Conservation (phyloP, 1,284 basidiomycete species). For the Limonomyces culmigenus region DNA sequence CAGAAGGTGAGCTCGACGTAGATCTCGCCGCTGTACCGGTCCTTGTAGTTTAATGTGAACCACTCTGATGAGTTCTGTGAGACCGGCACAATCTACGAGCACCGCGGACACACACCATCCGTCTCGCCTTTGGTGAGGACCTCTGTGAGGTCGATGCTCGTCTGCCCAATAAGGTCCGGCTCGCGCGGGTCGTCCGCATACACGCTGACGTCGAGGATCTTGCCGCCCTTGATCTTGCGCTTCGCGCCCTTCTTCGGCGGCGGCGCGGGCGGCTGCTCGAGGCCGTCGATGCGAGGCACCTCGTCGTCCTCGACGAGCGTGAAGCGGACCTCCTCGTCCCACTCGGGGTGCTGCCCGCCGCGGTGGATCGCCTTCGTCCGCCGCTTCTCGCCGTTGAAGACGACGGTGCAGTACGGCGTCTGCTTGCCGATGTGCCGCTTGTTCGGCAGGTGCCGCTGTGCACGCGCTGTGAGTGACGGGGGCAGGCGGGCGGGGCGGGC, state of each 20-base stretch:
- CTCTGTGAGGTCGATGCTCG: slow-evolving; percentile 75
- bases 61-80: slow-evolving; percentile 48
- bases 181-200: slow-evolving; percentile 93
- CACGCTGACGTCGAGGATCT: slow-evolving; percentile 68
- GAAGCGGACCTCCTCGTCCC: slow-evolving; percentile 98
- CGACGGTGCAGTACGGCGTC: slow-evolving; percentile 84
- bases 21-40: slow-evolving; percentile 86
- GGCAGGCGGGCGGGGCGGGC: slow-evolving; percentile 2
- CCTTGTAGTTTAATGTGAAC: slow-evolving; percentile 81
- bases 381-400: slow-evolving; percentile 65
- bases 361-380: slow-evolving; percentile 86
- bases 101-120: slow-evolving; percentile 51
- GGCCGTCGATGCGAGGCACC: slow-evolving; percentile 25
- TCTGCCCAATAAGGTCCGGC: slow-evolving; percentile 91
- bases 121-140: slow-evolving; percentile 91
- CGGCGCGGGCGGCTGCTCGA: slow-evolving; percentile 38
- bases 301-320: slow-evolving; percentile 72
- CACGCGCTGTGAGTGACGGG: background rate
- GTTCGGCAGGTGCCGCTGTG: slow-evolving; percentile 81
- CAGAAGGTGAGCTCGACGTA: slow-evolving; percentile 93
- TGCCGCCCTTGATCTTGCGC: slow-evolving; percentile 57
- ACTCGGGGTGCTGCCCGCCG: slow-evolving; percentile 95
- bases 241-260: slow-evolving; percentile 29
- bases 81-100: background rate
- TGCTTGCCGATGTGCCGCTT: slow-evolving; percentile 95